Conservation (phyloP, 805 yeast genomes). For the Sungouiella blattae region DNA sequence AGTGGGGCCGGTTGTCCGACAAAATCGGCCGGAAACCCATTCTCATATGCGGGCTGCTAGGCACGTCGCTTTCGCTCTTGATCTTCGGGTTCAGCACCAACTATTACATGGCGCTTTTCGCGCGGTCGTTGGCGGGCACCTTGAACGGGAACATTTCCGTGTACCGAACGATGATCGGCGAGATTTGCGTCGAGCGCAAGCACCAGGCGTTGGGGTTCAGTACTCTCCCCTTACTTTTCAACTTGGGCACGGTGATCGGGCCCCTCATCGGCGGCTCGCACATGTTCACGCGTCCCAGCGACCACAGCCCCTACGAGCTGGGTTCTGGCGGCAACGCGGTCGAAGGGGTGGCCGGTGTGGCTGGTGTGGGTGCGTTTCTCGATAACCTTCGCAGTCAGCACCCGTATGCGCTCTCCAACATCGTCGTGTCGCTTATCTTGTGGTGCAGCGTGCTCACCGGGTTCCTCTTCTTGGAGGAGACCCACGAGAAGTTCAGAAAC, state of each 20-base stretch:
- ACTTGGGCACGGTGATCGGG: conserved; percentile 58
- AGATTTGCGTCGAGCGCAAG: conserved; percentile 49
- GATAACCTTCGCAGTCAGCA: conserved; percentile 27
- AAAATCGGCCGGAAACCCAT: conserved; percentile 55
- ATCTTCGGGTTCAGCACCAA: conserved; percentile 53
- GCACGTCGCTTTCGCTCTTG: conserved; percentile 47
- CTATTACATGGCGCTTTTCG: conserved; percentile 49
- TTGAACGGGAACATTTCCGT: conserved; percentile 66
- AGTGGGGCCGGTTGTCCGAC: conserved; percentile 60
- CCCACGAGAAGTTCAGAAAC: conserved; percentile 38
- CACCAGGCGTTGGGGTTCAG: conserved; percentile 65
- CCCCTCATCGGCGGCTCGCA: conserved; percentile 55
- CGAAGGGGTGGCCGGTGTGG: background rate
- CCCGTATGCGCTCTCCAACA: conserved; percentile 54
- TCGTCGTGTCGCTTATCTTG: conserved; percentile 41
- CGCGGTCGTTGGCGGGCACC: conserved; percentile 53
- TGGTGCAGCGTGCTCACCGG: conserved; percentile 34
- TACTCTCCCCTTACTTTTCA: conserved; percentile 59
- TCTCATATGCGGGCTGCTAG: conserved; percentile 48
- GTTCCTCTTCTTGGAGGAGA: conserved; percentile 51
- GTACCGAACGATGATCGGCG: conserved; percentile 61
- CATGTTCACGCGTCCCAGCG: conserved; percentile 44
- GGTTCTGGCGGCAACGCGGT: background rate
- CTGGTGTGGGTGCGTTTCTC: conserved; percentile 7
- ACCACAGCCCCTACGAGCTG: conserved; percentile 14